Base-by-base conservation (phyloP, 1,284 basidiomycete species). In the Ustilago vetiveriae region DNA sequence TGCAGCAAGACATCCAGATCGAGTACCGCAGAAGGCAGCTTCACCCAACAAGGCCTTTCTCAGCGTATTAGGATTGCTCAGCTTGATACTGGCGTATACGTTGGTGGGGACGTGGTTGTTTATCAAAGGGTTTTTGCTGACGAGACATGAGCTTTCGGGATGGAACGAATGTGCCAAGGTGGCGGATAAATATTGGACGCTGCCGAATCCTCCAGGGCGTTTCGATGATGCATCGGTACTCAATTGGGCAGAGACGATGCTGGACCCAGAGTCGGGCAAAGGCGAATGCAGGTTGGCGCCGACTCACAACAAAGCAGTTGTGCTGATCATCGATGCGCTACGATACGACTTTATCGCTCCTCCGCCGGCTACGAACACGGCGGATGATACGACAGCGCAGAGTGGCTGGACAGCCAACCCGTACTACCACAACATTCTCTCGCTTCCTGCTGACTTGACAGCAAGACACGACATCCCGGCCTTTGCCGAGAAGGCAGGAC, bases 331-430 rank as follows among this genome's bases (percentile, higher is more conserved):
- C 68, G 96, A 98, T 82, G 88, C 96, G 0, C 86, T 98, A 17
- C 89, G 96, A 1, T 96, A 93, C 79, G 95, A 99, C 84, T 98
- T 98, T 81, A 84, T 98, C 50, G 88, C 92, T 0, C 88, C 37
- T 48, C 87, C 89, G 0, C 21, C 40, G 16, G 16, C 87, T 87
- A 1, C 75, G 78, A 14, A 89, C 88, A 23, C 37, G 2, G 4
- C 29, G 7, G 37, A 35, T n/a, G 43, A 49, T 33, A n/a, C 16
- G 10, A 6, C 10, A 35, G 33, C 6, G 33, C 11, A 16, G 6
- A 39, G 39, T 14, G 39, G 13, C 5, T 74, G 60, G 59, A 42
- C 19, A 33, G 51, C 68, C 4, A 9, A 79, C 35, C 87, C 88
- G 3, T 87, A 88, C 80, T 89, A 93, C 80, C 94, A 97, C 82